phyloP scores from a whole-genome alignment of 129 eudicot genomes.

The Pittosporum tobira region DNA sequence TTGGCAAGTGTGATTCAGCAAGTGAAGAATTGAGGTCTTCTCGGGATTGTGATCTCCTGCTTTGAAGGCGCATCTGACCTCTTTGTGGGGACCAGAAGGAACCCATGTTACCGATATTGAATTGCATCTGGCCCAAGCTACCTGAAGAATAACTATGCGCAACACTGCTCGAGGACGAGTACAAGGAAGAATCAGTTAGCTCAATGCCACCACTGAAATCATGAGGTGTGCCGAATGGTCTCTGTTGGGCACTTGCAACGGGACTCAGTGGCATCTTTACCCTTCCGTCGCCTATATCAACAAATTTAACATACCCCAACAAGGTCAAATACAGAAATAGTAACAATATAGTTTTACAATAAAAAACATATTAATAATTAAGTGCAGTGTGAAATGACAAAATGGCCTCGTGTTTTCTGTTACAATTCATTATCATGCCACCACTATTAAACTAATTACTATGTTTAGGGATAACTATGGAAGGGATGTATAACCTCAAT shows the following conservation, averaged over 20 bases:
- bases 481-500: too few species aligned
- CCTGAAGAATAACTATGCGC: conserved; percentile 74
- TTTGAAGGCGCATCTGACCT: conserved; percentile 74
- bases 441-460: too few species aligned
- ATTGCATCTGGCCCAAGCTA: conserved; percentile 82
- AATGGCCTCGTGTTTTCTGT: too few species aligned
- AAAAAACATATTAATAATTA: not conserved
- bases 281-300: conserved; percentile 68
- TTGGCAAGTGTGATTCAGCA: conserved; percentile 54
- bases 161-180: conserved; percentile 54
- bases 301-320: conserved; percentile 7
- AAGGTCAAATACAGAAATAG: not conserved
- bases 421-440: too few species aligned
- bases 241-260: conserved; percentile 36
- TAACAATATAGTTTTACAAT: not conserved
- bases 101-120: conserved; percentile 46
- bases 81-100: conserved; percentile 64
- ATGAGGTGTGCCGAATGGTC: conserved; percentile 34
- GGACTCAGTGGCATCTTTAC: conserved; percentile 84
- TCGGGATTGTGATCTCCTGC: conserved; percentile 89
- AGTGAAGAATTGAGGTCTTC: conserved; percentile 80
- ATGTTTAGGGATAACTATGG: too few species aligned
- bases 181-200: conserved; percentile 40
- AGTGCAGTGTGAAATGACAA: too few species aligned
- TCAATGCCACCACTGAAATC: conserved; percentile 38